Base-by-base conservation (phyloP, 2,329 filamentous ascomycete genomes). In the Beauveria caledonica region DNA sequence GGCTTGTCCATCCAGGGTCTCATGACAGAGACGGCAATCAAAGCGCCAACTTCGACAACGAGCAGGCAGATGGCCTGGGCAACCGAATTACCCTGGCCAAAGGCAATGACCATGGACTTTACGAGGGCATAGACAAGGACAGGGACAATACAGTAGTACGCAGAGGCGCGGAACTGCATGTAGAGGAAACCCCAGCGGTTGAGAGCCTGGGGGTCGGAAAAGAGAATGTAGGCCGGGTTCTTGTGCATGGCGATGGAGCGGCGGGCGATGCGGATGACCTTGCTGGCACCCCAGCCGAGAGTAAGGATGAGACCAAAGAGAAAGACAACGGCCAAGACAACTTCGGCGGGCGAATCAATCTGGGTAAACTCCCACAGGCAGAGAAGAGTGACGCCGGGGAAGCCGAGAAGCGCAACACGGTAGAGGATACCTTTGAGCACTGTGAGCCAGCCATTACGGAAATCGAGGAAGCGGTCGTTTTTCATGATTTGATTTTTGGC, bases 1-100 rank as follows among this genome's bases (percentile, higher is more conserved):
- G 92, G 94, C 85, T 96, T 97, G 80, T 97, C 93, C 93, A 97
- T 97, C 88, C 91, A 97, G n/a, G 93, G 93, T 62, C 90, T 86
- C 66, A 97, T 77, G 58, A 96, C 87, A 63, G 86, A 88, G 60
- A 91, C 86, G 23, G 77, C 86, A 68, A 96, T 88, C 60, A 97
- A 80, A 67, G 89, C 87, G 57, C 75, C 84, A 2, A 87, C 87
- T 74, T 97, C 93, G 60, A 97, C 86, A 62, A 97, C 78, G 48
- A 97, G 78, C 62, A 97, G 81, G n/a, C 87, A 89, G 61, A 97
- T 80, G 10, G 91, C 91, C 74, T 96, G 92, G 19, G 87, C 86
- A 5, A 84, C 82, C 33, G 86, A 84, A 39, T 79, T 83, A 44
- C 77, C 76, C 73, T 97, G 93, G 29, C 83, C 85, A 62, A 97